Evolutionary conservation across 306 rosid species (phyloP), one percentile per base, ranked within the genome.

Genomic region (Trifolium repens): DNA sequence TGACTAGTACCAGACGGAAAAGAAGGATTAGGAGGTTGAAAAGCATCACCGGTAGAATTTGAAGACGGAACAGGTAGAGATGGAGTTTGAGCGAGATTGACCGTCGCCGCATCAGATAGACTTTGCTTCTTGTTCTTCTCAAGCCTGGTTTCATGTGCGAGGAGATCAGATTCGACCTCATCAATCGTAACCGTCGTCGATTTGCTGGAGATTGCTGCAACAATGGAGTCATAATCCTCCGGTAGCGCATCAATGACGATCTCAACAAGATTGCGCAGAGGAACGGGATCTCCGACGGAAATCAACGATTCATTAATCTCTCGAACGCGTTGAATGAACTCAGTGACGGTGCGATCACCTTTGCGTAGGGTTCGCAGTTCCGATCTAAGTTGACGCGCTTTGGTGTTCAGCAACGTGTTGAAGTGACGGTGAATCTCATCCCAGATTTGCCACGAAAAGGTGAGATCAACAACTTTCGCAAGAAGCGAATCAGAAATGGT

Each of bases 41-140:
- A 35, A 27, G 30, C 3, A 2, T 27, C 30, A 27, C 30, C 30
- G 7, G 7, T 4, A 4, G 39, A 35, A 4, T 6, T 6, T 35
- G 2, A 4, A 35, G 39, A 35, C 7, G 39, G 3, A 27, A 2
- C 30, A 1, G 30, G 30, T 27, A 27, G 30, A 27, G 30, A 27
- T 27, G 30, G 39, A 3, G 5, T 12, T 4, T 13, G 5, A 12
- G n/a, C 3, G n/a, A 14, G 4, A 13, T 11, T 46, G 12, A 13
- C 5, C 3, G n/a, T 0, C 0, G 6, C 1, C 0, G 1, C 11
- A 14, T 46, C 5, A 14, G 1, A 5, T 0, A 2, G 15, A 1
- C 3, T 5, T 2, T 13, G 14, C 4, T 10, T 12, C 49, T 44
- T 44, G 52, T 11, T 2, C n/a, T 46, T 46, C 14, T 3, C n/a